Percentiles rank a stretch among this genome's conserved stretches.
Conservation (phyloP, 108 stramenopile genomes). For the Seminavis robusta region DNA sequence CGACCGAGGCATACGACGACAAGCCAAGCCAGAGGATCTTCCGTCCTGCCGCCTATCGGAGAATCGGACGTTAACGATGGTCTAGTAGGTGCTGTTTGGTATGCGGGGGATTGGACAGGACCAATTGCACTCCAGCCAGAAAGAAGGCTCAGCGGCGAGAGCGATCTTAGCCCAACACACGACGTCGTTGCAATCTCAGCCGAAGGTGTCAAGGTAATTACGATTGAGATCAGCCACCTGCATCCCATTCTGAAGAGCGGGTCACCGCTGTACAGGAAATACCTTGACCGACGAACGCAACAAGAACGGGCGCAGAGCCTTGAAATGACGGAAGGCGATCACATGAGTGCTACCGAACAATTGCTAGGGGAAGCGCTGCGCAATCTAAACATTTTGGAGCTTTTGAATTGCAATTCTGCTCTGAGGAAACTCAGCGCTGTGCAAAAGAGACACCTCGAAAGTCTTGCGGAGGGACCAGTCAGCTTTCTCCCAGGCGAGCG, state of each 20-base stretch:
- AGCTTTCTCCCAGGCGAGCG: constrained; percentile 71
- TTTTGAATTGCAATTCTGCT: constrained; percentile 77
- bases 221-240: constrained; percentile 60
- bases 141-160: constrained; percentile 64
- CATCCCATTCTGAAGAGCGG: constrained; percentile 70
- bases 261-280: constrained; percentile 67
- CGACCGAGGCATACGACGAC: constrained; percentile 12
- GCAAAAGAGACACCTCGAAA: constrained; percentile 83
- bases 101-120: constrained; percentile 90
- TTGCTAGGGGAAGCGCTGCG: constrained; percentile 40
- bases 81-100: constrained; percentile 67
- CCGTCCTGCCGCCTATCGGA: background rate
- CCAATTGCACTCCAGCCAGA: constrained; percentile 82
- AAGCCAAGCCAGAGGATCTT: background rate
- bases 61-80: background rate
- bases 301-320: constrained; percentile 29
- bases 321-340: background rate
- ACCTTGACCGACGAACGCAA: constrained; percentile 52
- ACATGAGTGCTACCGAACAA: constrained; percentile 19
- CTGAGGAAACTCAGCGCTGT: constrained; percentile 78
- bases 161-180: constrained; percentile 44
- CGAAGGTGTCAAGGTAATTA: constrained; percentile 86
- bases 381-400: constrained; percentile 63
- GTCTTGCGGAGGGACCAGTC: constrained; percentile 73
- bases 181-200: constrained; percentile 80